Percentiles rank a stretch among this genome's conserved stretches.
Evolutionary conservation across 208 protist species (phyloP).

Genomic region (Kentomonas sorsogonicus): DNA sequence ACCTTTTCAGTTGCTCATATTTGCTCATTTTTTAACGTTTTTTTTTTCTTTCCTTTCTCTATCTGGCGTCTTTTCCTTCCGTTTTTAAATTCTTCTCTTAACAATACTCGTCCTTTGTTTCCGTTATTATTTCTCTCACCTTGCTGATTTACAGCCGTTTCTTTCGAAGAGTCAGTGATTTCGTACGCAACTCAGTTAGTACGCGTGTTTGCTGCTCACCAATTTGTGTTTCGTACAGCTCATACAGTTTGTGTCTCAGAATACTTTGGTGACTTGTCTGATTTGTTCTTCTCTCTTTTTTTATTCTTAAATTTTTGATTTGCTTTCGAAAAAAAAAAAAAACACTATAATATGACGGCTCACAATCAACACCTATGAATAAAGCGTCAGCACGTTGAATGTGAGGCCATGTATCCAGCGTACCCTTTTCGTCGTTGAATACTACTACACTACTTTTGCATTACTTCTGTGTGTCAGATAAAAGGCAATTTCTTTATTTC

Average conservation of each 20-base stretch:
- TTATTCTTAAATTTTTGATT: background rate
- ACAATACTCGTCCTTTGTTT: background rate
- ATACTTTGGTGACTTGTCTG: too few species aligned
- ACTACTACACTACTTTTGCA: too few species aligned
- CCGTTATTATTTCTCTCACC: background rate
- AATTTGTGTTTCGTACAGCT: too few species aligned
- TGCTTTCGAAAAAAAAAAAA: conserved; percentile 3
- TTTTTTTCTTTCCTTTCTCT: background rate
- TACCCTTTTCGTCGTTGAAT: too few species aligned
- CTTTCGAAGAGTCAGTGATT: background rate
- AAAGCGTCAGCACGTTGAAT: too few species aligned
- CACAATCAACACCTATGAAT: too few species aligned
- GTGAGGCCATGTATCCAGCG: too few species aligned
- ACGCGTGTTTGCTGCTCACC: too few species aligned
- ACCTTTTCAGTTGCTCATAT: background rate
- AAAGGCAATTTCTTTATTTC: too few species aligned
- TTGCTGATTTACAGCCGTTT: background rate
- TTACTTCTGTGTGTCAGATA: too few species aligned
- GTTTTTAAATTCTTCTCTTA: background rate
- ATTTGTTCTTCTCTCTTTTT: background rate
- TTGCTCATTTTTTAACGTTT: conserved; percentile 8
- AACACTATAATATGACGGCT: background rate
- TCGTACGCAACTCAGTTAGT: too few species aligned
- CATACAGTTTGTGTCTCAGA: too few species aligned
- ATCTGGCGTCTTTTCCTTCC: background rate